Evolutionary conservation across 2,329 filamentous ascomycete species (phyloP).

Genomic region (Metarhizium sp.): DNA sequence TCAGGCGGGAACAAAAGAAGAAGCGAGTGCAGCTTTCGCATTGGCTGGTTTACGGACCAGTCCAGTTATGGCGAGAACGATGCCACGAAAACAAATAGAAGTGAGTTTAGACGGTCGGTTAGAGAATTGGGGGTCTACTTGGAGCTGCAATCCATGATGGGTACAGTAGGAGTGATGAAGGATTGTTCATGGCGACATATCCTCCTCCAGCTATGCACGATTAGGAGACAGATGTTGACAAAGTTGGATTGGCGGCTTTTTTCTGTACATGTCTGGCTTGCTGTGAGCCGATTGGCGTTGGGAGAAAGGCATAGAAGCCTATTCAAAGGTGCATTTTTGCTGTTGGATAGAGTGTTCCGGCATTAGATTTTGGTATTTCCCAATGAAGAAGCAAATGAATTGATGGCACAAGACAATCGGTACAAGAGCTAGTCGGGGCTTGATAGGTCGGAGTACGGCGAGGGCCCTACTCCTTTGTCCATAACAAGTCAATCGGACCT

Average conservation of each 20-base stretch:
- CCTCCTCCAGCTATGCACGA: neutral
- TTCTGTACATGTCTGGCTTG: neutral
- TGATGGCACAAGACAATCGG: neutral
- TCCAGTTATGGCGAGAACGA: slow-evolving; percentile 4
- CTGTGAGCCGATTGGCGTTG: too few species aligned
- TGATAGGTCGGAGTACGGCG: too few species aligned
- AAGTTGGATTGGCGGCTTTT: too few species aligned
- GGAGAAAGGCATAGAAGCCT: too few species aligned
- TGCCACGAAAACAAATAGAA: neutral
- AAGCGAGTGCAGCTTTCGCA: slow-evolving; percentile 10
- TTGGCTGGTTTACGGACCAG: slow-evolving; percentile 15
- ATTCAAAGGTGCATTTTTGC: neutral
- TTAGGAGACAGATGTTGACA: too few species aligned
- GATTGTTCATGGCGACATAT: neutral
- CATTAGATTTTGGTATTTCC: neutral
- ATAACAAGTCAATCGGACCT: too few species aligned
- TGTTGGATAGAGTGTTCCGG: neutral
- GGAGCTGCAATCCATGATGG: slow-evolving; percentile 9
- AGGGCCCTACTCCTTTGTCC: too few species aligned
- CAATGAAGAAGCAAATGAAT: neutral
- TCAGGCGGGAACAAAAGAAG: slow-evolving; percentile 4
- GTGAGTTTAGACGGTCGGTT: slow-evolving; percentile 7
- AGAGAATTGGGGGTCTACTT: slow-evolving; percentile 12
- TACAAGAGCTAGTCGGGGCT: neutral
- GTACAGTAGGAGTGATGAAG: neutral